Conservation (phyloP, 495 filamentous ascomycete genomes). For the Baudoinia panamericana region DNA sequence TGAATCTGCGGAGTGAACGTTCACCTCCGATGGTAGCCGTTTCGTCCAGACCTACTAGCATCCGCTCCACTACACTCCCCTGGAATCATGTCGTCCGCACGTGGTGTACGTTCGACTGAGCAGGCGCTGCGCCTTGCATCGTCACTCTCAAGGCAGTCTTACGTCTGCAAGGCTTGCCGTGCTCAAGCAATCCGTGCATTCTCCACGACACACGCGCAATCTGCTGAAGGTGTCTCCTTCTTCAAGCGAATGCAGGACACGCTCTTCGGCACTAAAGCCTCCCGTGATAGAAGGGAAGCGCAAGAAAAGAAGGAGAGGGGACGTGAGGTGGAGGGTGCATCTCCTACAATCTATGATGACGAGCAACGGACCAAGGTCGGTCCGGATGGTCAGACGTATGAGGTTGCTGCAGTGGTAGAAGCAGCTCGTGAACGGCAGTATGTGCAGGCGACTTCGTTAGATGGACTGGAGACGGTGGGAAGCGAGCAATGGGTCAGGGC, state of each 20-base stretch:
- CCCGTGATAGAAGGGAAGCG: not conserved
- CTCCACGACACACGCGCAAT: slow-evolving; percentile 2
- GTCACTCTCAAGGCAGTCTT: not conserved
- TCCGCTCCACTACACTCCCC: not conserved
- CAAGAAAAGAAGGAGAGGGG: slow-evolving; percentile 3
- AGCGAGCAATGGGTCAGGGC: slow-evolving; percentile 37
- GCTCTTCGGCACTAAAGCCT: slow-evolving; percentile 10
- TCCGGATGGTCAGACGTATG: slow-evolving; percentile 21
- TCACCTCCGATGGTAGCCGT: not conserved
- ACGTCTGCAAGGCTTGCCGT: slow-evolving; percentile 19
- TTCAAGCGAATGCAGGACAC: slow-evolving; percentile 6
- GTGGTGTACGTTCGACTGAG: slow-evolving; percentile 6
- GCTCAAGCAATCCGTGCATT: slow-evolving; percentile 13
- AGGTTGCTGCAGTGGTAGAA: slow-evolving; percentile 13
- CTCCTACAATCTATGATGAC: not conserved
- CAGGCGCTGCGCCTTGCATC: slow-evolving; percentile 12
- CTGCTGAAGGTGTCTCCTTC: slow-evolving; percentile 8
- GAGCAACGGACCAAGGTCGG: slow-evolving; percentile 16
- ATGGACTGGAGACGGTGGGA: slow-evolving; percentile 46
- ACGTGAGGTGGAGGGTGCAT: not conserved
- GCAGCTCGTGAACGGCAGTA: slow-evolving; percentile 31
- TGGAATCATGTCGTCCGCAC: not conserved
- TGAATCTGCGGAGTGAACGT: too few species aligned
- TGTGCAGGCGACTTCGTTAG: slow-evolving; percentile 42
- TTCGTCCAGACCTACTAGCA: not conserved